Conservation (phyloP, 192 early-diverging fungal genomes). For the Linderina pennispora region DNA sequence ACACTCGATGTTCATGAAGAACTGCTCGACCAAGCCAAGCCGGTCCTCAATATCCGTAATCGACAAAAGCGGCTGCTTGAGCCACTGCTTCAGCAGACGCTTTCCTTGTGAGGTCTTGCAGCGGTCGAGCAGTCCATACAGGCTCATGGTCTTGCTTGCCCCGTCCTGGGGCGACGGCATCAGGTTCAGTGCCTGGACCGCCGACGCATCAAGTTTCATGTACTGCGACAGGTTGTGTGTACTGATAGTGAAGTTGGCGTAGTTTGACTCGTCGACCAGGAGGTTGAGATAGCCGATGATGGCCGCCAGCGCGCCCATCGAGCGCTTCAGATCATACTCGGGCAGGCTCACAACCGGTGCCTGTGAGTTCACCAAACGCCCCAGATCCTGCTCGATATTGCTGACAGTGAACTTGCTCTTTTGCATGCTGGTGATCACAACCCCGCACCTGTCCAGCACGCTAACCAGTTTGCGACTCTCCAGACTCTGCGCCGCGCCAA, state of each 20-base stretch:
- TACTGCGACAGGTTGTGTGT: constrained; percentile 80
- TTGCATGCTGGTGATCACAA: constrained; percentile 59
- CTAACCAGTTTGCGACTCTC: constrained; percentile 63
- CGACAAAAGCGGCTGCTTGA: constrained; percentile 83
- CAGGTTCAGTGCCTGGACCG: constrained; percentile 81
- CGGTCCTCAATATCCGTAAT: constrained; percentile 67
- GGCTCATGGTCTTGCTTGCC: constrained; percentile 50
- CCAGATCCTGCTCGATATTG: constrained; percentile 84
- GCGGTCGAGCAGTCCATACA: constrained; percentile 81
- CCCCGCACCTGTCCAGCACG: constrained; percentile 69
- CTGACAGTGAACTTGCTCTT: constrained; percentile 61
- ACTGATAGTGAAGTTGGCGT: constrained; percentile 65
- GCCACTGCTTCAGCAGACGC: constrained; percentile 81
- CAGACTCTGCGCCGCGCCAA: constrained; percentile 53
- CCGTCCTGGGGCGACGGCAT: constrained; percentile 72
- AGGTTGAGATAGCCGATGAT: constrained; percentile 49
- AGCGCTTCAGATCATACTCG: constrained; percentile 44
- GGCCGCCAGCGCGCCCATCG: constrained; percentile 22
- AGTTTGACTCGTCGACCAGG: constrained; percentile 70
- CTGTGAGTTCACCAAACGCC: constrained; percentile 65
- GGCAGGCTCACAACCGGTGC: constrained; percentile 58
- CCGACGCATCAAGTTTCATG: constrained; percentile 88
- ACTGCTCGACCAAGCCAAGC: constrained; percentile 67
- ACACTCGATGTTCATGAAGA: constrained; percentile 57
- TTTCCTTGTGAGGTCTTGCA: constrained; percentile 87